A percentile compares a stretch with the other conserved stretches of the same genome.
These are phyloP conservation scores for Rhizopus delemar DNA, from an alignment of 371 early-diverging fungal species.

Conservation along the genomic window DNA sequence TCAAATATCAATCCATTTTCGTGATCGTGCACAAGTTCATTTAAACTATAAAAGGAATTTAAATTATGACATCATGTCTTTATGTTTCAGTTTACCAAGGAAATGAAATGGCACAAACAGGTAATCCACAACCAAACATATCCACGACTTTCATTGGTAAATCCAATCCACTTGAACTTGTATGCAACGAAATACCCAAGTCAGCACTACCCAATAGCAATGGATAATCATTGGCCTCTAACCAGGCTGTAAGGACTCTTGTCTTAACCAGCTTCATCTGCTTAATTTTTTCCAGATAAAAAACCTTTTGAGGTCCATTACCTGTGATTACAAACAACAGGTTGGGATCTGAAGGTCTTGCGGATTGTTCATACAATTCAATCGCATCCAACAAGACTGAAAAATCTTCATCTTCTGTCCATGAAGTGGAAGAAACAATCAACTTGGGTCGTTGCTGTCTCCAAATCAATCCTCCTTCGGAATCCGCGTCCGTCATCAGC, in stretches of 20 bases:
- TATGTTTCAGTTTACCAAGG: slow-evolving; percentile 47
- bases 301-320: slow-evolving; percentile 79
- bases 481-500: slow-evolving; percentile 42
- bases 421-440: slow-evolving; percentile 89
- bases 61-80: not conserved
- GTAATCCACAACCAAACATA: slow-evolving; percentile 95
- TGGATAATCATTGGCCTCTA: slow-evolving; percentile 83
- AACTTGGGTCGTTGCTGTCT: slow-evolving; percentile 61
- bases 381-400: slow-evolving; percentile 75
- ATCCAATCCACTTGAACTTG: slow-evolving; percentile 91
- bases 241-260: slow-evolving; percentile 80
- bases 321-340: slow-evolving; percentile 90
- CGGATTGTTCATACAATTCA: slow-evolving; percentile 52
- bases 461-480: slow-evolving; percentile 37
- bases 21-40: slow-evolving; percentile 76
- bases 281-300: slow-evolving; percentile 67
- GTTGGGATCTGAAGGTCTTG: slow-evolving; percentile 47
- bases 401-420: slow-evolving; percentile 97
- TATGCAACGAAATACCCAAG: slow-evolving; percentile 90
- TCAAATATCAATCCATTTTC: slow-evolving; percentile 82
- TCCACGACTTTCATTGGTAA: slow-evolving; percentile 98
- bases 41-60: slow-evolving; percentile 50
- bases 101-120: slow-evolving; percentile 83
- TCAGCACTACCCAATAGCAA: slow-evolving; percentile 84
- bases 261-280: slow-evolving; percentile 57